phyloP scores from a whole-genome alignment of 2,329 filamentous ascomycete genomes.

The Colletotrichum karsti region DNA sequence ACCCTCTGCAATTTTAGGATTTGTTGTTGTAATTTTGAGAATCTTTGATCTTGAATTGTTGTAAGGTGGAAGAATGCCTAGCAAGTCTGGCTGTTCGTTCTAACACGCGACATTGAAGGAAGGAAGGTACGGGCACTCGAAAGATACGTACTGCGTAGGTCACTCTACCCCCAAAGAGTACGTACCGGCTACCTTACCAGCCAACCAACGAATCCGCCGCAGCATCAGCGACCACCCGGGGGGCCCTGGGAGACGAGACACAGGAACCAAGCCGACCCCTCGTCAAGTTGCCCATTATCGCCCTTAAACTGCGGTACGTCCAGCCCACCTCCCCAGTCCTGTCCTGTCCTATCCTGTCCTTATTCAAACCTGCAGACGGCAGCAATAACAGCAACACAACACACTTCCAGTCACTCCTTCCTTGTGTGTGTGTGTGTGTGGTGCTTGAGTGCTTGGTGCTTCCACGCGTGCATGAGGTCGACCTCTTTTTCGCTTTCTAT shows the following conservation, averaged over 20 bases:
- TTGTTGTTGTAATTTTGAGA: too few relatives aligned
- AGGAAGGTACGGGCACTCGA: too few relatives aligned
- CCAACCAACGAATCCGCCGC: not conserved
- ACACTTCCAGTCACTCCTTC: not conserved
- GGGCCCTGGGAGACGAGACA: slow-evolving; percentile 10
- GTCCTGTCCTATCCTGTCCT: not conserved
- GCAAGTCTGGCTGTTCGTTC: too few relatives aligned
- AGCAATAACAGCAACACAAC: not conserved
- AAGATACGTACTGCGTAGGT: too few relatives aligned
- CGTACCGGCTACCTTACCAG: not conserved
- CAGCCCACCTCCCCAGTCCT: not conserved
- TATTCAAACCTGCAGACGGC: not conserved
- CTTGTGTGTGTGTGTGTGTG: not conserved
- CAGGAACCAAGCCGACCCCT: slow-evolving; percentile 10
- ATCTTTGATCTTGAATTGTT: too few relatives aligned
- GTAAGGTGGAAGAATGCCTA: too few relatives aligned
- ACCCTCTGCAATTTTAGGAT: too few relatives aligned
- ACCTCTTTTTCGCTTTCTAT: slow-evolving; percentile 11
- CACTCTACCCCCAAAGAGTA: not conserved
- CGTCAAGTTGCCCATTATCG: not conserved
- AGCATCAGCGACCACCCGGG: not conserved
- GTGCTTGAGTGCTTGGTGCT: not conserved
- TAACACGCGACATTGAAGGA: too few relatives aligned
- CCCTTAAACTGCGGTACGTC: too few relatives aligned
- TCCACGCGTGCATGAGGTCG: slow-evolving; percentile 15